These are phyloP conservation scores for Thermochaetoides thermophila DNA, from an alignment of 495 filamentous ascomycete genomes.

Conservation along the genomic window DNA sequence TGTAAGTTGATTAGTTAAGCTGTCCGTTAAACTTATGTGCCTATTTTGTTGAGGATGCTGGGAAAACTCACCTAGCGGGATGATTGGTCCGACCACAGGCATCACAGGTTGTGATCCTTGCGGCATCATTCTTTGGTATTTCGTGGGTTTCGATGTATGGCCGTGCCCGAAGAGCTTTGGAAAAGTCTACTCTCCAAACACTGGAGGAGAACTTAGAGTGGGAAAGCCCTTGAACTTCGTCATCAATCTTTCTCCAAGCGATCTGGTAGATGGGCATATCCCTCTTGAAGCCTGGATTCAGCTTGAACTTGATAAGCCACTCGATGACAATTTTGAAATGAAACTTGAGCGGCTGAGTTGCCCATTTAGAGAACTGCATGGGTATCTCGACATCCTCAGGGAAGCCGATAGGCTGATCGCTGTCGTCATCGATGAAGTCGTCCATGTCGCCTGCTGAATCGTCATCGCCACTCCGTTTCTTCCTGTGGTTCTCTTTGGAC, in stretches of 20 bases:
- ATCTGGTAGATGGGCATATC: conserved; percentile 50
- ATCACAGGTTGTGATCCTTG: conserved; percentile 43
- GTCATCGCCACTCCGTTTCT: conserved; percentile 7
- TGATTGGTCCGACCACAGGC: conserved; percentile 63
- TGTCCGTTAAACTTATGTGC: too few relatives aligned
- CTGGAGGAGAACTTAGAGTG: conserved; percentile 59
- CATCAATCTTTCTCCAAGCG: conserved; percentile 60
- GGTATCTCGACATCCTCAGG: conserved; percentile 46
- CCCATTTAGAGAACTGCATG: conserved; percentile 51
- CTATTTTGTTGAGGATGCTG: neutral
- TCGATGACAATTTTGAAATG: conserved; percentile 68
- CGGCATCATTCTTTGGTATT: conserved; percentile 11
- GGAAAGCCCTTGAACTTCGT: conserved; percentile 52
- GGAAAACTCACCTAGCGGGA: conserved; percentile 34
- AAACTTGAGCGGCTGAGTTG: conserved; percentile 53
- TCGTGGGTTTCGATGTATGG: conserved; percentile 29
- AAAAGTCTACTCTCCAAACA: conserved; percentile 56
- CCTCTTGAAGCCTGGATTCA: conserved; percentile 57
- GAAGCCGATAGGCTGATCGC: conserved; percentile 45
- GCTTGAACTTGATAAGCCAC: conserved; percentile 60
- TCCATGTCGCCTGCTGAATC: conserved; percentile 36
- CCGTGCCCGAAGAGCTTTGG: conserved; percentile 46
- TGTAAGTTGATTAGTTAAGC: neutral
- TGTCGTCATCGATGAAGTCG: conserved; percentile 57
- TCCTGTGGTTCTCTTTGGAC: conserved; percentile 6